phyloP scores from a whole-genome alignment of 805 yeast species.

The Candida fluviatilis region DNA sequence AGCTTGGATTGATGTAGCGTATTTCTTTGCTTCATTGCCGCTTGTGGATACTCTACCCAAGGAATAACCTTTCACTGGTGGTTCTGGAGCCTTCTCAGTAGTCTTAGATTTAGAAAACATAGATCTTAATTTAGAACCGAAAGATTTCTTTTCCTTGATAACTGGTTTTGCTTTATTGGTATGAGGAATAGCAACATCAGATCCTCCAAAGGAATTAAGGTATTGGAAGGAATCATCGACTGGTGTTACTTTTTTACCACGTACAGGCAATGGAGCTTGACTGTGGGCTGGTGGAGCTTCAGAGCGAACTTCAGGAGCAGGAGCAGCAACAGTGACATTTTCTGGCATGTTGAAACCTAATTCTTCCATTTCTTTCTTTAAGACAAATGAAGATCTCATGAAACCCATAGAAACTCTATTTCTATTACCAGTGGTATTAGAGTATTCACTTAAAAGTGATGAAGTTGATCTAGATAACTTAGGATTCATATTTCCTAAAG shows the following conservation, averaged over 20 bases:
- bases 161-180: not conserved
- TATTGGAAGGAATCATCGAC: constrained; percentile 15
- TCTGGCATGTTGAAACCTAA: constrained; percentile 30
- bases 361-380: constrained; percentile 37
- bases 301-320: constrained; percentile 7
- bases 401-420: constrained; percentile 37
- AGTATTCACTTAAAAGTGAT: constrained; percentile 7
- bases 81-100: not conserved
- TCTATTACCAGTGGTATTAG: not conserved
- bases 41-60: not conserved
- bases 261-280: not conserved
- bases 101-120: constrained; percentile 3
- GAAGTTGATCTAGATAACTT: constrained; percentile 10
- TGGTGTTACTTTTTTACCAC: constrained; percentile 7
- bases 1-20: not conserved
- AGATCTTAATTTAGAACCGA: constrained; percentile 4
- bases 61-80: not conserved
- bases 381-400: constrained; percentile 40
- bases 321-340: constrained; percentile 20
- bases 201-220: constrained; percentile 14
- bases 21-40: not conserved
- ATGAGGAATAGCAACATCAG: not conserved
- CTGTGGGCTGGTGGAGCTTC: not conserved
- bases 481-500: constrained; percentile 3
- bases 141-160: constrained; percentile 3